phyloP scores from a whole-genome alignment of 2,329 filamentous ascomycete genomes.

The Stachybotrys chlorohalonatus region DNA sequence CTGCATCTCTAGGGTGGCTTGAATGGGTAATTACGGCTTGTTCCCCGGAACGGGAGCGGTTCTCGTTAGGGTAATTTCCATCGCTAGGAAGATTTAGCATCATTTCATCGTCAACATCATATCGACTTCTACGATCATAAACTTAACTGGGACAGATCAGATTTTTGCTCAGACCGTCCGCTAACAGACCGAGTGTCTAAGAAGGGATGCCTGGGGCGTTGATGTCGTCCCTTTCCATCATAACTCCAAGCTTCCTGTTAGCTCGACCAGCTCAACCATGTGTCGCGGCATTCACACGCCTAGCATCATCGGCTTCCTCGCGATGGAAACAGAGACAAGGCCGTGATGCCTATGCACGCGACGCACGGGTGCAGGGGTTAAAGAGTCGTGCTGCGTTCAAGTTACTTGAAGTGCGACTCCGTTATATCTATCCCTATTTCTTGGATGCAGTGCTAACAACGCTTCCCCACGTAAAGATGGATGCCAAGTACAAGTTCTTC shows the following conservation, averaged over 20 bases:
- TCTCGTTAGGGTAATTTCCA: too few species aligned
- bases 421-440: neutral
- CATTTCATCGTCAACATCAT: too few species aligned
- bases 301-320: slow-evolving; percentile 50
- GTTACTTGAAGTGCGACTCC: slow-evolving; percentile 59
- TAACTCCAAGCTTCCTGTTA: neutral
- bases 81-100: too few species aligned
- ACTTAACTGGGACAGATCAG: too few species aligned
- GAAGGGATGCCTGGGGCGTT: too few species aligned
- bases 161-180: too few species aligned
- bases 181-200: too few species aligned
- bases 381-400: slow-evolving; percentile 94
- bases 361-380: slow-evolving; percentile 69
- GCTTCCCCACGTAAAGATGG: slow-evolving; percentile 47
- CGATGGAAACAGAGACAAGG: slow-evolving; percentile 77
- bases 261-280: neutral
- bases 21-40: too few species aligned
- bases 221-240: neutral
- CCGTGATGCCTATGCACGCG: slow-evolving; percentile 61
- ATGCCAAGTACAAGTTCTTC: slow-evolving; percentile 74
- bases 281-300: neutral
- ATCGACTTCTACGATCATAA: too few species aligned
- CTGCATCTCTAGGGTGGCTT: too few species aligned
- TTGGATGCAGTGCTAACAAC: neutral
- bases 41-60: too few species aligned